These are phyloP conservation scores for Candida berthetii DNA, from an alignment of 805 yeast genomes.

Conservation along the genomic window DNA sequence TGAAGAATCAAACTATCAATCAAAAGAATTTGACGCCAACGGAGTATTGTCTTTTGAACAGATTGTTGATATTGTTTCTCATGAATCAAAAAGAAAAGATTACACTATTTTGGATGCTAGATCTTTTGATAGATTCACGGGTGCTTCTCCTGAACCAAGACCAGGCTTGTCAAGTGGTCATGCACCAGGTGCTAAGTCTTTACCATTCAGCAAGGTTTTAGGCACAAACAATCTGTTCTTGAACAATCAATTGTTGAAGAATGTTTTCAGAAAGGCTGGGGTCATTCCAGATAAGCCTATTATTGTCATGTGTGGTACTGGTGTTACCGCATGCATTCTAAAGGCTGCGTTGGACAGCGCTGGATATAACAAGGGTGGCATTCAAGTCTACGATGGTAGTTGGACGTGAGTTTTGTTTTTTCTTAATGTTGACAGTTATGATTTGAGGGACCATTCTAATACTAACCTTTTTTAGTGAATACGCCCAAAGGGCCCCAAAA, in stretches of 20 bases:
- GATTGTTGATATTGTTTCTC: conserved; percentile 48
- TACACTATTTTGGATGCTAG: conserved; percentile 79
- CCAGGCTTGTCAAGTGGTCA: conserved; percentile 88
- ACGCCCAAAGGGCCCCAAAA: conserved; percentile 69
- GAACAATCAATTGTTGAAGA: conserved; percentile 36
- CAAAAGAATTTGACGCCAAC: conserved; percentile 29
- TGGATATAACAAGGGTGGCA: conserved; percentile 36
- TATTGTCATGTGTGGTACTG: conserved; percentile 92
- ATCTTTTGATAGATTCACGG: conserved; percentile 66
- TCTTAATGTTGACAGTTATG: conserved; percentile 28
- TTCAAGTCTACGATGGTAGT: conserved; percentile 76
- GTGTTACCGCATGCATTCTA: conserved; percentile 89
- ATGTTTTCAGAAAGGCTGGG: conserved; percentile 35
- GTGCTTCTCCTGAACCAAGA: conserved; percentile 83
- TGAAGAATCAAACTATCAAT: conserved; percentile 25
- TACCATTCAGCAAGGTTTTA: conserved; percentile 68
- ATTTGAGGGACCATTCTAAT: not conserved
- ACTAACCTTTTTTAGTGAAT: conserved; percentile 50
- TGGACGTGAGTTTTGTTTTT: conserved; percentile 47
- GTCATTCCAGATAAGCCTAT: conserved; percentile 50
- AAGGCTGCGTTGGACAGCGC: conserved; percentile 65
- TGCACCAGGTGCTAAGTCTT: conserved; percentile 69
- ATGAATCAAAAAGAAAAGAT: conserved; percentile 34
- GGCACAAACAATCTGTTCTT: conserved; percentile 41
- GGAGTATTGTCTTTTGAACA: conserved; percentile 67